Base-by-base conservation (phyloP, 129 eudicot species). In the Escallonia rubra region DNA sequence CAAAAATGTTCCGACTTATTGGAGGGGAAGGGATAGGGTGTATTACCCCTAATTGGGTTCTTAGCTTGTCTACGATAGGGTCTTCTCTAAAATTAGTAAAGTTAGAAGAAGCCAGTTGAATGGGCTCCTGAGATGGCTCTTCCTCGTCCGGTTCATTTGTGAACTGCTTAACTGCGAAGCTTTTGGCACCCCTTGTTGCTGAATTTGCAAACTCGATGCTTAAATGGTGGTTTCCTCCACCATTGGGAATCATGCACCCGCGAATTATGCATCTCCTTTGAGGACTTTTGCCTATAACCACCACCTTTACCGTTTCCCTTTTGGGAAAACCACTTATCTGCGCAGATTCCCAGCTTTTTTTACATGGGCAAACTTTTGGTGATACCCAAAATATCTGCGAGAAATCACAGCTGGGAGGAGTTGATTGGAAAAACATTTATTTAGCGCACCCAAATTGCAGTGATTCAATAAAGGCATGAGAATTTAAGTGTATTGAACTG, bases 11-110 rank as follows among this genome's bases (percentile, higher is more conserved):
- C 54, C 92, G 78, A 59, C 84, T 93, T 38, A 93, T 76, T 7
- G 95, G 98, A 4, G 96, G 96, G 9, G 96, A 76, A 9, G 98
- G 98, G 49, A 93, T 83, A 47, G 98, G 96, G 64, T 93, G 98
- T 54, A 89, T 84, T 8, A 84, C 95, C 47, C 98, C 98, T 34
- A 93, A 84, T 43, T 93, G 98, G 40, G 89, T 84, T 71, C 98
- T 93, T 46, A 93, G 82, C 81, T 88, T 92, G 84, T 88, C 89
- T 60, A 92, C 98, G 64, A 92, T 79, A 4, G 98, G 98, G 72
- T 93, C 98, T 70, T 86, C 90, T 72, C 71, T 72, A 68, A 82
- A 93, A 74, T 71, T 81, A 41, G 90, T 59, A 62, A 88, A 80
- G 72, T 47, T 87, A 62, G 75, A 80, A 10, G 79, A 64, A 49